A percentile compares a stretch with the other conserved stretches of the same genome.
phyloP scores from a whole-genome alignment of 768 basidiomycete genomes.

The Mycena polygramma region DNA sequence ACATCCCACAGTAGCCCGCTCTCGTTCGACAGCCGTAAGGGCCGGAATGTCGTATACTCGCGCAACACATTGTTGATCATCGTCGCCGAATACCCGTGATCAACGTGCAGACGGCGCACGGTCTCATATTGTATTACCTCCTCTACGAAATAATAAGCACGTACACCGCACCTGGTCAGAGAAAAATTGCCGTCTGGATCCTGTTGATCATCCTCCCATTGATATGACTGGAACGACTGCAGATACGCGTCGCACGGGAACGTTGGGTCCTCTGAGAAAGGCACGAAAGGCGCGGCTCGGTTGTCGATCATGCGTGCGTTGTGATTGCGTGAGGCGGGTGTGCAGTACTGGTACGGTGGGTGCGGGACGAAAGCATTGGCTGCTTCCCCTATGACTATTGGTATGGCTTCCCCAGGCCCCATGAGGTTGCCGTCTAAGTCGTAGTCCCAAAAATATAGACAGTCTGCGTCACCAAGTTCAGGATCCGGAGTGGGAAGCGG shows the following conservation, averaged over 20 bases:
- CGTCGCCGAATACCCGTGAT: slow-evolving; percentile 44
- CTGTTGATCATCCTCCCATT: slow-evolving; percentile 52
- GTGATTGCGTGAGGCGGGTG: slow-evolving; percentile 53
- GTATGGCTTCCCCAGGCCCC: neutral
- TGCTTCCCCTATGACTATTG: neutral
- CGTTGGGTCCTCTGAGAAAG: slow-evolving; percentile 60
- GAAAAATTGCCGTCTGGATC: slow-evolving; percentile 63
- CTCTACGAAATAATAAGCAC: slow-evolving; percentile 45
- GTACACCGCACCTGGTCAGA: neutral
- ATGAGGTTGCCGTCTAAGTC: neutral
- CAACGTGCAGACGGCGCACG: slow-evolving; percentile 51
- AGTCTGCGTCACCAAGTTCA: neutral
- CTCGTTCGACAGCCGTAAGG: slow-evolving; percentile 39
- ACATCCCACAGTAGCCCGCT: slow-evolving; percentile 59
- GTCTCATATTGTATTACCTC: slow-evolving; percentile 65
- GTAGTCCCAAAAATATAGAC: neutral
- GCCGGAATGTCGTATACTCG: slow-evolving; percentile 40
- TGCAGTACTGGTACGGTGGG: slow-evolving; percentile 51
- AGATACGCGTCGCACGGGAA: slow-evolving; percentile 52
- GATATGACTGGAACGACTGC: slow-evolving; percentile 43
- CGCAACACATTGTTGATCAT: slow-evolving; percentile 53
- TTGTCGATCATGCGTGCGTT: slow-evolving; percentile 30
- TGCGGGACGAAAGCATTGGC: neutral
- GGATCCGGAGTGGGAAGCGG: neutral
- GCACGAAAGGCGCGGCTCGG: slow-evolving; percentile 49